These are phyloP conservation scores for Alternaria sp. DNA, from an alignment of 2,329 filamentous ascomycete genomes.

Conservation along the genomic window DNA sequence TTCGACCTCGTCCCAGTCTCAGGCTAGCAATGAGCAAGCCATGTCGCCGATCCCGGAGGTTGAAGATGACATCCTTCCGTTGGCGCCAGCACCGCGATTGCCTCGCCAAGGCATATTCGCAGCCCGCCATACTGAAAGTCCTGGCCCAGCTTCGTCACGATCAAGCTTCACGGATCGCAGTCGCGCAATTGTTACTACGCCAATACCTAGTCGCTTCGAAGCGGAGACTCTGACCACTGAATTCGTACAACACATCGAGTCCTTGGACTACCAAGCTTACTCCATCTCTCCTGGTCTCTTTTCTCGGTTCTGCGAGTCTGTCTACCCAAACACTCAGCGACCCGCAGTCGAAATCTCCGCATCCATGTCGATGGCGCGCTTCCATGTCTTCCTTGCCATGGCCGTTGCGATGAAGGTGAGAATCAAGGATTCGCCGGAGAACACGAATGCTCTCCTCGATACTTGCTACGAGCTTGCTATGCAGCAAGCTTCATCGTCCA, in stretches of 20 bases:
- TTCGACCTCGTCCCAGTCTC: conserved; percentile 40
- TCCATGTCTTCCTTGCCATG: conserved; percentile 47
- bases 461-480: conserved; percentile 46
- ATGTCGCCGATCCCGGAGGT: conserved; percentile 37
- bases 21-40: conserved; percentile 37
- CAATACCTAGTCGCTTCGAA: conserved; percentile 44
- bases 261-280: conserved; percentile 34
- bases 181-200: conserved; percentile 37
- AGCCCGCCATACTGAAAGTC: conserved; percentile 32
- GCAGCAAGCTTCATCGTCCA: conserved; percentile 37
- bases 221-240: conserved; percentile 45
- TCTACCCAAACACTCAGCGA: conserved; percentile 39
- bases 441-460: conserved; percentile 42
- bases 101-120: conserved; percentile 43
- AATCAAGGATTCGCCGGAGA: conserved; percentile 36
- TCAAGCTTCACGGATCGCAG: conserved; percentile 43
- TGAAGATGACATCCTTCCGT: conserved; percentile 38
- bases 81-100: conserved; percentile 34
- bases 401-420: conserved; percentile 45
- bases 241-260: conserved; percentile 39
- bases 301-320: conserved; percentile 38
- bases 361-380: conserved; percentile 43
- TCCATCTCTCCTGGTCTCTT: conserved; percentile 33
- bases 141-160: conserved; percentile 30
- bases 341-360: conserved; percentile 22